Base-by-base conservation (phyloP, 495 filamentous ascomycete species). In the Letharia lupina region DNA sequence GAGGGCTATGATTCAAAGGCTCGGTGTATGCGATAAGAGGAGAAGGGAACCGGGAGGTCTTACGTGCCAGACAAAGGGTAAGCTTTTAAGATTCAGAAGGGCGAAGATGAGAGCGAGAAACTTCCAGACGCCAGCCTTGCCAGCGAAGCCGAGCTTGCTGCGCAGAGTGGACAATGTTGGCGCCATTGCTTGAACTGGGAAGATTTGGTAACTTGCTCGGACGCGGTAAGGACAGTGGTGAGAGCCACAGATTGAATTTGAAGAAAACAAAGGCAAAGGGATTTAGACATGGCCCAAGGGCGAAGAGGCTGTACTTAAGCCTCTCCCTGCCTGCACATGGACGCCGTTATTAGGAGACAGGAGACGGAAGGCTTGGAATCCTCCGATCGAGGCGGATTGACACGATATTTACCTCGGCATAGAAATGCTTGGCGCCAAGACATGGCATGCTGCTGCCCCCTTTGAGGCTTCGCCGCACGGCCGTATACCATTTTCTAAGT, bases 21-120 rank as follows among this genome's bases (percentile, higher is more conserved):
- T 16, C 7, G 23, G 37, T 1, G 1, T 57, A 56, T 37, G 35
- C 31, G 28, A 80, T 75, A 6, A 79, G 79, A 68, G 77, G 78
- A 15, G 45, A 52, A 63, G 50, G 40, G 20, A 12, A 28, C 31
- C 20, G 44, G 44, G 44, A 41, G 33, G n/a, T 81, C 85, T 65
- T 79, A 87, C 83, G 75, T 88, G 86, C 86, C 86, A 89, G 40
- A 78, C 74, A 12, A 84, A 76, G 4, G 86, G 86, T 41, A 88
- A 73, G 60, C 75, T 83, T 73, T 89, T 89, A 61, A 87, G 62
- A 67, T 89, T 89, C 52, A 81, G 65, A 0, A 88, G 60, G 1
- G 82, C 82, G 47, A 88, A 75, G 15, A 85, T 15, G 47, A 88
- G 68, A 6, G 80, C 79, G 0, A 87, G 69, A 0, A 78, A 62